Base-by-base conservation (phyloP, 129 eudicot species). In the Arctium minus region DNA sequence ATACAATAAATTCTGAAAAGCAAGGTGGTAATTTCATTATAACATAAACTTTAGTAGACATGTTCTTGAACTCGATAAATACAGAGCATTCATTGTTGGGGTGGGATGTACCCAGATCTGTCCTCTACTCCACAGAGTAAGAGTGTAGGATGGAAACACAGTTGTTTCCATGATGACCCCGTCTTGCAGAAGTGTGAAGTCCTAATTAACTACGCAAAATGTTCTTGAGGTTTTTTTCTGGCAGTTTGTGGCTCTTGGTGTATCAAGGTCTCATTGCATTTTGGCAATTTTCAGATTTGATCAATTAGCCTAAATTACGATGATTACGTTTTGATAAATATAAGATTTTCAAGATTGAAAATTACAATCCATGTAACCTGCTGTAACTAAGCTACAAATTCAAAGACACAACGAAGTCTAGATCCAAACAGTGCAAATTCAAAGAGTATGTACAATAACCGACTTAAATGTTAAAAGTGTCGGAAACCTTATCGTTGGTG, bases 401-500 rank as follows among this genome's bases (percentile, higher is more conserved):
- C 27, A 22, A 22, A 22, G 27, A 22, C 27, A 22, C 27, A 35
- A 68, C 39, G 46, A 27, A 76, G 35, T 83, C 38, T 29, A 75
- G 77, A 82, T 82, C 77, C 81, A 50, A 44, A 65, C 13, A 22
- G 22, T 17, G 44, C 81, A 67, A 79, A 12, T 27, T 80, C 4
- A 75, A 76, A 40, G 5, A 3, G 72, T 18, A 22, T 0, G 11
- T 18, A 60, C 29, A 62, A 12, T 27, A 36, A 68, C 27, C 17
- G 12, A 76, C 94, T 86, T 86, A 93, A 96, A 91, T 89, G 86
- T 85, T 82, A 65, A 91, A 93, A 30, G 94, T 91, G 83, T 94
- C 94, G 80, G 96, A 82, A 22, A 93, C 96, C 86, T 82, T 93
- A 68, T 93, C 92, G 72, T 88, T 90, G 78, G 97, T 92, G 33